These are phyloP conservation scores for Fusarium sp. DNA, from an alignment of 2,329 filamentous ascomycete species.

Conservation along the genomic window DNA sequence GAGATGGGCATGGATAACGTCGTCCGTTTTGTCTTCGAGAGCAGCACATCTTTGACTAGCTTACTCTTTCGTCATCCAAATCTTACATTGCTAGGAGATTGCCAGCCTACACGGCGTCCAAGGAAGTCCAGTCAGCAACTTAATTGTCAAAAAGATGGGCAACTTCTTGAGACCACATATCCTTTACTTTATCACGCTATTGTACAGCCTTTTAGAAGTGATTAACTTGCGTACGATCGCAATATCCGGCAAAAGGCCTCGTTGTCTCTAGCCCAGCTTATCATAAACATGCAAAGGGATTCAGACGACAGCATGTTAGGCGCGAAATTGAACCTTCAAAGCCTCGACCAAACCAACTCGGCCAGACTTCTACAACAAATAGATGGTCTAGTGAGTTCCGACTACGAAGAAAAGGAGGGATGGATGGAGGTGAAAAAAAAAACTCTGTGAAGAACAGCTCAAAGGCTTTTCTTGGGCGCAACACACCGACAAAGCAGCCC, in stretches of 20 bases:
- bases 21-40: background rate
- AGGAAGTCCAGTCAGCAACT: background rate
- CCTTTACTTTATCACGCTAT: background rate
- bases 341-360: too few species aligned
- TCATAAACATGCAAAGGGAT: too few species aligned
- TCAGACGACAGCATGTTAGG: too few species aligned
- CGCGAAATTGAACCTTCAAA: accelerated
- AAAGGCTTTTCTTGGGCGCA: background rate
- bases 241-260: accelerated
- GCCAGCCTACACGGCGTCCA: accelerated
- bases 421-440: background rate
- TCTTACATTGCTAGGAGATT: accelerated
- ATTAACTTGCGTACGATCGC: background rate
- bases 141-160: too few species aligned
- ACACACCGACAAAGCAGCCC: accelerated
- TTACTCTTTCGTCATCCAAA: background rate
- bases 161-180: background rate
- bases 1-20: background rate
- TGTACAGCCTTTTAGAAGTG: background rate
- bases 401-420: accelerated
- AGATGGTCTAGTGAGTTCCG: accelerated
- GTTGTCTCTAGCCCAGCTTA: accelerated
- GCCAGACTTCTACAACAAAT: background rate
- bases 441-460: accelerated
- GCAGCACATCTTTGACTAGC: background rate